phyloP scores from a whole-genome alignment of 108 stramenopile species.

The Pseudonitzschia multistriata region DNA sequence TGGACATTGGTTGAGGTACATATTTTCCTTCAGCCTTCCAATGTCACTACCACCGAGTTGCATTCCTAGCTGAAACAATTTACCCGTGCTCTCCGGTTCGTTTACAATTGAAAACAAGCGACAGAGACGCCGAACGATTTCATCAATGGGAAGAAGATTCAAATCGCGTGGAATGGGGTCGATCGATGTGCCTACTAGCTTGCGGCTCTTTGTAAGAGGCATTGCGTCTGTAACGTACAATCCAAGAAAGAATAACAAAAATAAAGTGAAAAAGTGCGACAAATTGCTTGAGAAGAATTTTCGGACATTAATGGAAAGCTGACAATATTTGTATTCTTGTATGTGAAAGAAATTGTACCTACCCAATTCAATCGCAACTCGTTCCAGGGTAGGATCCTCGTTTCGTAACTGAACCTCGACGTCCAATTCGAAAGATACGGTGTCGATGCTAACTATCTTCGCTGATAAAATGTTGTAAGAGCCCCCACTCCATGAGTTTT shows the following conservation, averaged over 20 bases:
- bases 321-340: too few relatives aligned
- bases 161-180: constrained; percentile 36
- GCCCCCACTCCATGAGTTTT: constrained; percentile 73
- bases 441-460: constrained; percentile 49
- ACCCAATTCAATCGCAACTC: constrained; percentile 22
- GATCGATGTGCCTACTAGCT: not conserved
- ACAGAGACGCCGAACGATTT: constrained; percentile 63
- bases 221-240: constrained; percentile 8
- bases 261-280: not conserved
- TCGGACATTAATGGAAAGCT: too few relatives aligned
- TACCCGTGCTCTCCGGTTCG: constrained; percentile 63
- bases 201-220: constrained; percentile 22
- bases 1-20: constrained; percentile 86
- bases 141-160: constrained; percentile 53
- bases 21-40: constrained; percentile 52
- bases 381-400: not conserved
- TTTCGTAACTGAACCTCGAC: constrained; percentile 38
- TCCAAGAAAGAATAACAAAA: not conserved
- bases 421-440: constrained; percentile 37
- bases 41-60: constrained; percentile 66
- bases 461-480: constrained; percentile 58
- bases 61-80: constrained; percentile 78
- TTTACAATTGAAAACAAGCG: constrained; percentile 74
- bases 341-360: not conserved
- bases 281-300: too few relatives aligned